A percentile compares a stretch with the other conserved stretches of the same genome.
Evolutionary conservation across 2,329 filamentous ascomycete genomes (phyloP).

Genomic region (Falciphora oryzae): DNA sequence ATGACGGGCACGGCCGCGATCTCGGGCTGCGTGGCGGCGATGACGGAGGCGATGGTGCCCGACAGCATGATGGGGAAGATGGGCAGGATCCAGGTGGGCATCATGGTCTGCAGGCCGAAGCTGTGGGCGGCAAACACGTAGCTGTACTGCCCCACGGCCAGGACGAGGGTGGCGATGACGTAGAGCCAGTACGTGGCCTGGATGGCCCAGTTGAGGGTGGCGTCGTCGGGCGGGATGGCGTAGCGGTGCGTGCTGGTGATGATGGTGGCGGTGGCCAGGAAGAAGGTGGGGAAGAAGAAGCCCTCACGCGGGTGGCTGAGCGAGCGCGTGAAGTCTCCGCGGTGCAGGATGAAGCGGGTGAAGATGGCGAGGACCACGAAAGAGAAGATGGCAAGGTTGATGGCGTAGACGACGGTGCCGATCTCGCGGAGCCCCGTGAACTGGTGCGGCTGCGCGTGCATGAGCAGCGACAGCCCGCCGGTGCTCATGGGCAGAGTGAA

Average conservation of each 20-base stretch:
- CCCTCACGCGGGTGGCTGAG: slow-evolving; percentile 45
- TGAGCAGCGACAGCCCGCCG: slow-evolving; percentile 22
- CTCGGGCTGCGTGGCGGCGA: slow-evolving; percentile 42
- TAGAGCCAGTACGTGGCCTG: slow-evolving; percentile 59
- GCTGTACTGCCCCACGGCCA: slow-evolving; percentile 52
- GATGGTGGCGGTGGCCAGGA: slow-evolving; percentile 55
- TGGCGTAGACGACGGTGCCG: slow-evolving; percentile 43
- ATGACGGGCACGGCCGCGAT: slow-evolving; percentile 46
- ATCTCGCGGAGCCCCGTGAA: slow-evolving; percentile 45
- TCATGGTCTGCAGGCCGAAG: slow-evolving; percentile 43
- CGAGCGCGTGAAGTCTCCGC: slow-evolving; percentile 36
- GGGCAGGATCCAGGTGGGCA: slow-evolving; percentile 57
- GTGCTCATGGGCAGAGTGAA: slow-evolving; percentile 29
- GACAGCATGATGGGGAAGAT: slow-evolving; percentile 59
- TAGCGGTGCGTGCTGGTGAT: slow-evolving; percentile 46
- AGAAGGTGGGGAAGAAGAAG: slow-evolving; percentile 57
- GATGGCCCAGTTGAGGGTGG: slow-evolving; percentile 25
- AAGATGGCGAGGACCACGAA: slow-evolving; percentile 23
- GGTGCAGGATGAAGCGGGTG: slow-evolving; percentile 38
- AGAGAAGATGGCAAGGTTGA: slow-evolving; percentile 37
- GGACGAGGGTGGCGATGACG: slow-evolving; percentile 42
- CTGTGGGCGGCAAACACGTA: slow-evolving; percentile 45
- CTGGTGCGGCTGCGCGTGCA: slow-evolving; percentile 24
- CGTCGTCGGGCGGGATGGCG: slow-evolving; percentile 21
- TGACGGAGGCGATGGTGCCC: slow-evolving; percentile 52